These are phyloP conservation scores for Podospora sp. DNA, from an alignment of 495 filamentous ascomycete genomes.

Conservation along the genomic window DNA sequence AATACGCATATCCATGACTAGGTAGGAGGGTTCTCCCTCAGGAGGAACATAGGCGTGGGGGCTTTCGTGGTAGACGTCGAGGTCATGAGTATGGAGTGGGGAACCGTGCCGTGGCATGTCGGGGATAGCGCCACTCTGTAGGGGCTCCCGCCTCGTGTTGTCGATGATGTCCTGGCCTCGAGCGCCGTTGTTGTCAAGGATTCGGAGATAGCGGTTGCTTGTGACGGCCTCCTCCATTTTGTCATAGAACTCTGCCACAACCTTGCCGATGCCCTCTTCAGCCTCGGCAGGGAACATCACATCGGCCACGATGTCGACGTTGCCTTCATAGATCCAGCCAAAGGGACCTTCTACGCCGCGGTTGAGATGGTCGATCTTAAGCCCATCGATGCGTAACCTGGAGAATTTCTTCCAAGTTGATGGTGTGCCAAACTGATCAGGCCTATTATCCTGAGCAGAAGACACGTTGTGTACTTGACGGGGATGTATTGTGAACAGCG, in stretches of 20 bases:
- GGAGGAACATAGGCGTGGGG: not conserved
- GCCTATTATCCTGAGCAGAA: constrained; percentile 44
- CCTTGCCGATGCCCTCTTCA: constrained; percentile 84
- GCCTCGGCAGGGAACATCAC: constrained; percentile 87
- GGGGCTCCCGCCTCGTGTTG: constrained; percentile 20
- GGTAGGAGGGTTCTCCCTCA: constrained; percentile 64
- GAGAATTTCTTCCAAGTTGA: constrained; percentile 90
- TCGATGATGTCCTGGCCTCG: constrained; percentile 35
- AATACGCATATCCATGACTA: constrained; percentile 87
- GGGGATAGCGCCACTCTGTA: constrained; percentile 8
- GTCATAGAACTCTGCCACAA: constrained; percentile 93
- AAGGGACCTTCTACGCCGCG: constrained; percentile 92
- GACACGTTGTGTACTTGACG: constrained; percentile 76
- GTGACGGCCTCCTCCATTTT: constrained; percentile 89
- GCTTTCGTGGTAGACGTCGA: constrained; percentile 1
- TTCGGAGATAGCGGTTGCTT: constrained; percentile 61
- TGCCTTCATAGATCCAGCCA: constrained; percentile 95
- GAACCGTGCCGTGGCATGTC: not conserved
- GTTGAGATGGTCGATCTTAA: constrained; percentile 95
- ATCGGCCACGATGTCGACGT: constrained; percentile 94
- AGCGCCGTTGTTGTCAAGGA: constrained; percentile 42
- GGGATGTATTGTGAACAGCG: constrained; percentile 95
- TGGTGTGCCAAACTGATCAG: constrained; percentile 48
- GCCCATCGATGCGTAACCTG: constrained; percentile 84
- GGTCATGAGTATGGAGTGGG: constrained; percentile 9